phyloP scores from a whole-genome alignment of 23 red algal species.

The Gracilaria vermiculophylla region DNA sequence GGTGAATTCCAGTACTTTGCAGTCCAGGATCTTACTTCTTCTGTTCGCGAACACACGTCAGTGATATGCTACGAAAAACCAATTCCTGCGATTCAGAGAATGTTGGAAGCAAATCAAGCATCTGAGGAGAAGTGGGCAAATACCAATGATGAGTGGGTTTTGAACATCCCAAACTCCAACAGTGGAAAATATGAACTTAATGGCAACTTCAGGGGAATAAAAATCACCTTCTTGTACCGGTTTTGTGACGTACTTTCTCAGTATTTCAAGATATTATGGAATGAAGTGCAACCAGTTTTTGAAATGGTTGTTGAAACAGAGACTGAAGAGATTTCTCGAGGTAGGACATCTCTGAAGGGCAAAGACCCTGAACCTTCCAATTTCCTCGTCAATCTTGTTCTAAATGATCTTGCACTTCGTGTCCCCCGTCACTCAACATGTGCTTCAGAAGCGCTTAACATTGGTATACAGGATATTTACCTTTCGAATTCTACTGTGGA shows the following conservation, averaged over 20 bases:
- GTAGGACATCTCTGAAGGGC: neutral
- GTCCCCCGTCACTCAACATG: slow-evolving; percentile 54
- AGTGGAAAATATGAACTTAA: slow-evolving; percentile 17
- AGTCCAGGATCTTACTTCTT: slow-evolving; percentile 57
- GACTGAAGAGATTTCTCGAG: neutral
- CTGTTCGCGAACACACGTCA: slow-evolving; percentile 34
- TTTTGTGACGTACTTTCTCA: slow-evolving; percentile 55
- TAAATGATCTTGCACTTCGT: slow-evolving; percentile 13
- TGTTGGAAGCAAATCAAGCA: neutral
- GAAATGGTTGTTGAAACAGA: slow-evolving; percentile 19
- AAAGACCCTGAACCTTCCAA: neutral
- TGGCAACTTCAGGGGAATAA: slow-evolving; percentile 58
- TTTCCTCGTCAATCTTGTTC: slow-evolving; percentile 15
- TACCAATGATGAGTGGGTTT: slow-evolving; percentile 46
- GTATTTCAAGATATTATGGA: slow-evolving; percentile 44
- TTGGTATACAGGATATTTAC: slow-evolving; percentile 1
- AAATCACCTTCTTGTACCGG: slow-evolving; percentile 29
- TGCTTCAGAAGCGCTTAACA: slow-evolving; percentile 36
- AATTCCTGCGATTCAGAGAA: neutral
- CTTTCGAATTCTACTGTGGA: neutral
- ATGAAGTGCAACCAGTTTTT: slow-evolving; percentile 27
- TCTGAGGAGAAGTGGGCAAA: neutral
- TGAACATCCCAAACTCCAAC: slow-evolving; percentile 10
- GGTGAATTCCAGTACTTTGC: slow-evolving; percentile 53
- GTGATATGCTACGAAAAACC: slow-evolving; percentile 49